These are phyloP conservation scores for Simplicillium aogashimaense DNA, from an alignment of 2,329 filamentous ascomycete species.

Conservation along the genomic window DNA sequence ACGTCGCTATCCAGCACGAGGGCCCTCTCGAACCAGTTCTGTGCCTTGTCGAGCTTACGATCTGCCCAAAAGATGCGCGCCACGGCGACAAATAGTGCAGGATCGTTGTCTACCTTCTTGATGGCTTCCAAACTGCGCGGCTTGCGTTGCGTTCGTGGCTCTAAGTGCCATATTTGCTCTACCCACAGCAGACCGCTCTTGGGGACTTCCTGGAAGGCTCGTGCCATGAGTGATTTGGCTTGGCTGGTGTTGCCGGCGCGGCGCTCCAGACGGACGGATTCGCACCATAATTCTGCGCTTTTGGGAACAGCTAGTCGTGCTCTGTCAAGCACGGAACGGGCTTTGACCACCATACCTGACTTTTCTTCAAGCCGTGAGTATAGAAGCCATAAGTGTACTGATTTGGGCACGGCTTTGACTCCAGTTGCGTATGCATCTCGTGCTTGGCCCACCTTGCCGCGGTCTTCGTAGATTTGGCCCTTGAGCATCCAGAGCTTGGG, in stretches of 20 bases:
- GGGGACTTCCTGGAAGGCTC: constrained; percentile 83
- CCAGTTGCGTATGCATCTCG: constrained; percentile 84
- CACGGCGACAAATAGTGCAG: constrained; percentile 79
- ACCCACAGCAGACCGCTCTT: constrained; percentile 82
- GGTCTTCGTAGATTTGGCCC: constrained; percentile 88
- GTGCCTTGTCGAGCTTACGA: constrained; percentile 82
- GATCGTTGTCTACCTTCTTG: constrained; percentile 91
- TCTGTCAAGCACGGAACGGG: constrained; percentile 84
- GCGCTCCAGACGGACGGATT: constrained; percentile 87
- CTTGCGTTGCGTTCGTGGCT: constrained; percentile 84
- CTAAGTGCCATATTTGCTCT: constrained; percentile 92
- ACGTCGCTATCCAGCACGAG: constrained; percentile 76
- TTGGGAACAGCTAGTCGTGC: constrained; percentile 83
- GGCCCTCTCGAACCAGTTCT: constrained; percentile 96
- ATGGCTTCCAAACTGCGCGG: constrained; percentile 87
- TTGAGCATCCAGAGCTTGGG: constrained; percentile 98
- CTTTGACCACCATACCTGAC: constrained; percentile 76
- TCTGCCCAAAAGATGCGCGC: constrained; percentile 96
- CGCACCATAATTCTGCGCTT: constrained; percentile 76
- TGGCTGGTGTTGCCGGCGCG: constrained; percentile 75
- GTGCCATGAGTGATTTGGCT: constrained; percentile 87
- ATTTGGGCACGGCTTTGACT: constrained; percentile 75
- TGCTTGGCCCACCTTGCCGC: constrained; percentile 71
- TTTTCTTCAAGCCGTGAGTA: constrained; percentile 83
- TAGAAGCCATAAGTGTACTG: constrained; percentile 81